Evolutionary conservation across 495 filamentous ascomycete species (phyloP).

Genomic region (Penicillium ucsense): DNA sequence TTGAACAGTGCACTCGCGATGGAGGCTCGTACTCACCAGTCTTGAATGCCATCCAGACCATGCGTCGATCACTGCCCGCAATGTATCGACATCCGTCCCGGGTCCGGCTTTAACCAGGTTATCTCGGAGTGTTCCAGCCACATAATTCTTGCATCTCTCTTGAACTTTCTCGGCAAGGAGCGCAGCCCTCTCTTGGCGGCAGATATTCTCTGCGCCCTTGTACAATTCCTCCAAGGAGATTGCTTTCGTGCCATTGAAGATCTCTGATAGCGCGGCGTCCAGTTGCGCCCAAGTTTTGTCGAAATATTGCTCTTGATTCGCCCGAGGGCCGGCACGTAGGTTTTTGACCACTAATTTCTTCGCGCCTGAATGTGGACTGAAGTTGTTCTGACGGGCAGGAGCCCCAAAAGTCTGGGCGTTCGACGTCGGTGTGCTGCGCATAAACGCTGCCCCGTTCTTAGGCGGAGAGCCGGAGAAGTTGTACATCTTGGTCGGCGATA

Average conservation of each 20-base stretch:
- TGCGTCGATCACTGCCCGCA: slow-evolving; percentile 52
- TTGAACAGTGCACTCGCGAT: neutral
- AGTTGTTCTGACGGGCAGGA: slow-evolving; percentile 25
- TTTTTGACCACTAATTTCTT: slow-evolving; percentile 86
- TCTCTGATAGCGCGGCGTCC: slow-evolving; percentile 56
- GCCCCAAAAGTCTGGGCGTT: slow-evolving; percentile 21
- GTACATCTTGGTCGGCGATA: slow-evolving; percentile 35
- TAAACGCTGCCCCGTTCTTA: slow-evolving; percentile 20
- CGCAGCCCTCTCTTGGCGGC: slow-evolving; percentile 61
- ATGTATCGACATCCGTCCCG: slow-evolving; percentile 49
- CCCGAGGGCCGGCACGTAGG: slow-evolving; percentile 48
- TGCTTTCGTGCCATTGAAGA: slow-evolving; percentile 53
- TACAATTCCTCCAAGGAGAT: slow-evolving; percentile 81
- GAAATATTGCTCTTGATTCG: slow-evolving; percentile 62
- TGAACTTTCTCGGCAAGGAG: slow-evolving; percentile 53
- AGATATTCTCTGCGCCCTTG: slow-evolving; percentile 80
- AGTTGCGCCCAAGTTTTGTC: slow-evolving; percentile 60
- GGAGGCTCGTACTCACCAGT: slow-evolving; percentile 42
- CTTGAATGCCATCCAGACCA: slow-evolving; percentile 77
- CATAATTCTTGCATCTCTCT: slow-evolving; percentile 51
- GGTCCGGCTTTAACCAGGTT: slow-evolving; percentile 40
- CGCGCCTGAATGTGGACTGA: slow-evolving; percentile 45
- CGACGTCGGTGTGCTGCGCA: slow-evolving; percentile 9
- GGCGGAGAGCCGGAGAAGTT: slow-evolving; percentile 33
- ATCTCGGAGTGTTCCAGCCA: slow-evolving; percentile 46